Conservation (phyloP, 176 grass and related monocot species). For the Eremochloa ophiuroides region DNA sequence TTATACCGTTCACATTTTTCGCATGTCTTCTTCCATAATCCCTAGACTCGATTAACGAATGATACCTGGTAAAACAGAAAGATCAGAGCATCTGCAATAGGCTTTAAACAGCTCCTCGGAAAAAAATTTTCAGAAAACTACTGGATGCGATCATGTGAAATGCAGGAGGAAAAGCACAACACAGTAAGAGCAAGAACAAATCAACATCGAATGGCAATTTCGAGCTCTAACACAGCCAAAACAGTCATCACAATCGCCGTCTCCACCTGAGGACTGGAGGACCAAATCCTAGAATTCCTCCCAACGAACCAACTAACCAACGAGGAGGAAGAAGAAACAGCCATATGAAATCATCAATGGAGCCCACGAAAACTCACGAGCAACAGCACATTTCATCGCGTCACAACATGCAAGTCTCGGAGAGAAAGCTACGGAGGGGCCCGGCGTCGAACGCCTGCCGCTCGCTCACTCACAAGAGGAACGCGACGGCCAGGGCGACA, state of each 20-base stretch:
- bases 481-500: neutral
- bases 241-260: slow-evolving; percentile 19
- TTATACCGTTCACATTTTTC: neutral
- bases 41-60: too few relatives aligned
- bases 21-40: neutral
- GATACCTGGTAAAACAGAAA: too few relatives aligned
- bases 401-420: neutral
- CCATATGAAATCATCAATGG: slow-evolving; percentile 20
- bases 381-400: slow-evolving; percentile 29
- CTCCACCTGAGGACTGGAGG: slow-evolving; percentile 12
- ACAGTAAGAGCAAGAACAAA: neutral
- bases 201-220: neutral
- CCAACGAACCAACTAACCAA: neutral
- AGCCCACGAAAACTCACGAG: slow-evolving; percentile 32
- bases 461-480: slow-evolving; percentile 32
- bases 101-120: neutral
- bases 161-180: neutral
- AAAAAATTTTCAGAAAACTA: neutral
- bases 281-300: slow-evolving; percentile 7
- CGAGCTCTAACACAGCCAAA: slow-evolving; percentile 13
- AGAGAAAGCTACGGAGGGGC: neutral
- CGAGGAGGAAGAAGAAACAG: slow-evolving; percentile 12
- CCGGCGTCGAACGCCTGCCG: slow-evolving; percentile 14
- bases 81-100: neutral
- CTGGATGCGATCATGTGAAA: neutral